A percentile compares a stretch with the other conserved stretches of the same genome.
These are phyloP conservation scores for Tuber umbilicatum DNA, from an alignment of 495 filamentous ascomycete genomes.

Conservation along the genomic window DNA sequence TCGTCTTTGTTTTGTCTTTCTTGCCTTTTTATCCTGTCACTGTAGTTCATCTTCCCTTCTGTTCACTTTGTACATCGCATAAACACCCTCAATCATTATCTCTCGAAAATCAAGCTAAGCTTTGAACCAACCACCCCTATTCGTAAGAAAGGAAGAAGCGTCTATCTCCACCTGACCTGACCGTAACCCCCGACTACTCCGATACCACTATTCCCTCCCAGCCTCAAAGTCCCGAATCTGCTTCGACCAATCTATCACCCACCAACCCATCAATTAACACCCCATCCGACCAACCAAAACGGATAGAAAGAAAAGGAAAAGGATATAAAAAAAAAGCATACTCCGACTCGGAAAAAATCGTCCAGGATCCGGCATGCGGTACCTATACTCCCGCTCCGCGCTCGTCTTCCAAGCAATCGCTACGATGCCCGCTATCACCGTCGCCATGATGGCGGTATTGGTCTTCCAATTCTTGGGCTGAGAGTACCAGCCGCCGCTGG, in stretches of 20 bases:
- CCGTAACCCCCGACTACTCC: neutral
- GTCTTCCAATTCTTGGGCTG: slow-evolving; percentile 89
- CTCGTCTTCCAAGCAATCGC: slow-evolving; percentile 71
- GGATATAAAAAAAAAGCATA: slow-evolving; percentile 55
- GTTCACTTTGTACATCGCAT: neutral
- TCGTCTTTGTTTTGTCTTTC: neutral
- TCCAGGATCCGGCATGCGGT: slow-evolving; percentile 76
- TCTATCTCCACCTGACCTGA: neutral
- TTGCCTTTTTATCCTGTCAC: neutral
- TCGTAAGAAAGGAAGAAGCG: neutral
- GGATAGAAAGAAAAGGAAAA: slow-evolving; percentile 46
- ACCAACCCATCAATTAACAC: slow-evolving; percentile 20
- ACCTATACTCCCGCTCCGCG: slow-evolving; percentile 71
- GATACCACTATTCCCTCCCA: slow-evolving; percentile 51
- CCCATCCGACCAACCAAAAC: slow-evolving; percentile 12
- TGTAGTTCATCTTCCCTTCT: neutral
- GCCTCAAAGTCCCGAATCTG: slow-evolving; percentile 85
- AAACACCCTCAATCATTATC: neutral
- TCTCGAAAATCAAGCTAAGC: neutral
- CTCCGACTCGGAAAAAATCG: slow-evolving; percentile 94
- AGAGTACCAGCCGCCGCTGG: slow-evolving; percentile 92
- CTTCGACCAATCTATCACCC: slow-evolving; percentile 69
- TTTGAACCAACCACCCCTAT: neutral
- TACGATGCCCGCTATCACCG: slow-evolving; percentile 65
- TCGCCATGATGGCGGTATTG: slow-evolving; percentile 80